Base-by-base conservation (phyloP, 805 yeast species). In the Jamesozyma gamospora region DNA sequence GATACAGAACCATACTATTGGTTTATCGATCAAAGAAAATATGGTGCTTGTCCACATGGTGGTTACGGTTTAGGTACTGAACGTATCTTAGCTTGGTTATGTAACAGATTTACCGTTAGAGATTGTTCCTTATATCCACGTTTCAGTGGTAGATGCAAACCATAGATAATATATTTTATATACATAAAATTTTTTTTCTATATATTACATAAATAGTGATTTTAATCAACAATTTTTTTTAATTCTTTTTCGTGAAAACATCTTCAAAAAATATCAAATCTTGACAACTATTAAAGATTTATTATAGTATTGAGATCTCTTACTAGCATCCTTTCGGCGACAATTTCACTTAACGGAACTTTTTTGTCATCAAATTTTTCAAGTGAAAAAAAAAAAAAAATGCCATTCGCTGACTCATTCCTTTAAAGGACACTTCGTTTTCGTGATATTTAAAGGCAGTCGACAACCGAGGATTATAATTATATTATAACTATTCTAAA, bases 21-120 rank as follows among this genome's bases (percentile, higher is more conserved):
- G 96, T 94, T 84, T 67, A 76, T 77, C 43, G 98, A 92, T 62
- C 90, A 82, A 69, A 79, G 98, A 67, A 81, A 82, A 67, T 92
- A 92, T 67, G 99, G 99, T 64, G 82, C 96, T 11, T 83, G 85
- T 67, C 96, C 96, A 31, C 98, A 92, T 61, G 99, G 99, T 64
- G 99, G 99, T 51, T 92, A 92, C 69, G 99, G 99, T 57, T 67
- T 92, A 50, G 99, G 99, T 51, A 86, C 96, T 28, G 99, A 92
- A 70, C 82, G 99, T 69, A 85, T 92, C 57, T 73, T 92, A 52
- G 98, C 98, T 30, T 92, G 98, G 98, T 74, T 92, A 60, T 87
- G 96, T 70, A 81, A 88, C 75, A 75, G 98, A 66, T 92, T 77
- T 72, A 94, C 99, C 27, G 99, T 92, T 46, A 83, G 98, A 70